These are phyloP conservation scores for Ogataea zsoltii DNA, from an alignment of 805 yeast genomes.

Conservation along the genomic window DNA sequence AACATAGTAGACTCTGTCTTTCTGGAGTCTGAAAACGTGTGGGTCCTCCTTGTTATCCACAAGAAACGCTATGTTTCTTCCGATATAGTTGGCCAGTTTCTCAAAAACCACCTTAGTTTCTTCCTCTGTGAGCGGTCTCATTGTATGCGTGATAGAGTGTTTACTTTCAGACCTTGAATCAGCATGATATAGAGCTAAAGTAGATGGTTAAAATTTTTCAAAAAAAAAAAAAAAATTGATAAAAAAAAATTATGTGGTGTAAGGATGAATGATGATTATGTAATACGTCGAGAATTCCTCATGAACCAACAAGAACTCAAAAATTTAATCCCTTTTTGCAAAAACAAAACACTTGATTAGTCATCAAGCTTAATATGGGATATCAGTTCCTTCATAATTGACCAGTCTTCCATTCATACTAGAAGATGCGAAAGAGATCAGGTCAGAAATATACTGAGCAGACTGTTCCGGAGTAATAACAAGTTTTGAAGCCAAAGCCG, in stretches of 20 bases:
- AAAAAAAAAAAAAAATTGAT: not conserved
- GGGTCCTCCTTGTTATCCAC: slow-evolving; percentile 86
- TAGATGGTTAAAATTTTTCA: not conserved
- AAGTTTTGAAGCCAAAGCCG: no score
- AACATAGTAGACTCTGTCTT: slow-evolving; percentile 94
- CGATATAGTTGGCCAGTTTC: slow-evolving; percentile 93
- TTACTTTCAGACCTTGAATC: not conserved
- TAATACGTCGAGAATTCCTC: no score
- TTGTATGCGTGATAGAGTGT: slow-evolving; percentile 28
- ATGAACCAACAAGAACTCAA: no score
- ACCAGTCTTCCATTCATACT: no score
- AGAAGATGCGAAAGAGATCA: no score
- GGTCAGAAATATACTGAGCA: no score
- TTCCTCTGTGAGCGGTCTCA: slow-evolving; percentile 96
- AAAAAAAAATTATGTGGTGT: not conserved
- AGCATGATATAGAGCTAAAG: not conserved
- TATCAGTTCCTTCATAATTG: no score
- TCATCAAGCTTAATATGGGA: no score
- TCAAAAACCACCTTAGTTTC: slow-evolving; percentile 96
- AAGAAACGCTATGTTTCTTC: slow-evolving; percentile 87
- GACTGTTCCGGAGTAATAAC: no score
- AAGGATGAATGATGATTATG: not conserved
- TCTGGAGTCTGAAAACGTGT: slow-evolving; percentile 93
- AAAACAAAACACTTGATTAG: no score
- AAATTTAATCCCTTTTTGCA: no score